Evolutionary conservation across 768 basidiomycete species (phyloP).

Genomic region (Holtermanniella nyarrowii): DNA sequence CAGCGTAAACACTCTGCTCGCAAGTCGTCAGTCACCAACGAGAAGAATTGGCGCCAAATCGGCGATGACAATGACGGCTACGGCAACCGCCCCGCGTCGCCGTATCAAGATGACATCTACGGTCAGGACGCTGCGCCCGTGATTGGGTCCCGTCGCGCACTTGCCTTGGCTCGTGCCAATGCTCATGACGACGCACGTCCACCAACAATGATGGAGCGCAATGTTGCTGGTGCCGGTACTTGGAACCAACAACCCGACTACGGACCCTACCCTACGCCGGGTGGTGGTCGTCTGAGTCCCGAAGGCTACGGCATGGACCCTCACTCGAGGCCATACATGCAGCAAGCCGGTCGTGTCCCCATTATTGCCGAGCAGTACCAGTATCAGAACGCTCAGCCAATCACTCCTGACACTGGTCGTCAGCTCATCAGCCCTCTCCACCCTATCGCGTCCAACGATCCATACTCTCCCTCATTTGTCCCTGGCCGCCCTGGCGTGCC

Average conservation of each 20-base stretch:
- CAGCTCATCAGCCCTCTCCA: slow-evolving; percentile 17
- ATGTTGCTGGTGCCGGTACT: slow-evolving; percentile 28
- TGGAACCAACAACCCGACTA: slow-evolving; percentile 1
- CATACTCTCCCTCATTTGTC: slow-evolving; percentile 14
- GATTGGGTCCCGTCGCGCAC: slow-evolving; percentile 29
- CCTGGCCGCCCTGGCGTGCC: slow-evolving; percentile 25
- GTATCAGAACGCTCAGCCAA: slow-evolving; percentile 5
- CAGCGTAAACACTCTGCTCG: slow-evolving; percentile 24
- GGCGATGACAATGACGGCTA: slow-evolving; percentile 27
- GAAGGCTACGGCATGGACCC: slow-evolving; percentile 22
- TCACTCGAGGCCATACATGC: slow-evolving; percentile 29
- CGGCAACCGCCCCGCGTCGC: slow-evolving; percentile 25
- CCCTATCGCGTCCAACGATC: slow-evolving; percentile 1
- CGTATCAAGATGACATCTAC: slow-evolving; percentile 24
- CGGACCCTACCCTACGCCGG: slow-evolving; percentile 6
- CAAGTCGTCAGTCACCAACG: slow-evolving; percentile 6
- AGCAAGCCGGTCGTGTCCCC: slow-evolving; percentile 20
- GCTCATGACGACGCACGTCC: slow-evolving; percentile 2
- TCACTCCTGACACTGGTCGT: slow-evolving; percentile 9
- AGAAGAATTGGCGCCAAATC: slow-evolving; percentile 21
- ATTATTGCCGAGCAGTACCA: slow-evolving; percentile 10
- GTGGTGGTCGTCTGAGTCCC: too few species aligned
- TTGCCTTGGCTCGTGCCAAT: slow-evolving; percentile 21
- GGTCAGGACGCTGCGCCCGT: slow-evolving; percentile 20
- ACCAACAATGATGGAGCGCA: slow-evolving; percentile 15